phyloP scores from a whole-genome alignment of 2,329 filamentous ascomycete species.

The Penicillium sp. region DNA sequence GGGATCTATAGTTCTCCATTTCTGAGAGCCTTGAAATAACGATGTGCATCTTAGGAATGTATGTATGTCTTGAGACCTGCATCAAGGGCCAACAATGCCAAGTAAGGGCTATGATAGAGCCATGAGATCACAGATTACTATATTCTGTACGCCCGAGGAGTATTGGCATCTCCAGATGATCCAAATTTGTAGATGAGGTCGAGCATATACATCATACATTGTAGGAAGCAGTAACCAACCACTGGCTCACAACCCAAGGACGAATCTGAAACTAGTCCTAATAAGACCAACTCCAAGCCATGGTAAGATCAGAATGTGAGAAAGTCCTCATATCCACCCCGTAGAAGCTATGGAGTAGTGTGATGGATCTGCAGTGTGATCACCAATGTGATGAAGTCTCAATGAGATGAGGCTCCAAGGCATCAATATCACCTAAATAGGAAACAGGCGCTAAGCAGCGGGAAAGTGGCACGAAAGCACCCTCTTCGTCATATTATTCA shows the following conservation, averaged over 20 bases:
- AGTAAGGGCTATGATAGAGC: slow-evolving; percentile 1
- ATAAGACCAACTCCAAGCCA: neutral
- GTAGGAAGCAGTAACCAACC: neutral
- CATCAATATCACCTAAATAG: neutral
- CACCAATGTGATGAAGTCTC: neutral
- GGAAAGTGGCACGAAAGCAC: neutral
- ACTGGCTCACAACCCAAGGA: neutral
- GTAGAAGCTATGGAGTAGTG: neutral
- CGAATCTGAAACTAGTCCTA: neutral
- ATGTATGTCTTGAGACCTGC: slow-evolving; percentile 2
- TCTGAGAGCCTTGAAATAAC: neutral
- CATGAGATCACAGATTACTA: neutral
- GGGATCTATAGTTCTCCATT: neutral
- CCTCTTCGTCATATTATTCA: neutral
- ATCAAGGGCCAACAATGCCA: slow-evolving; percentile 12
- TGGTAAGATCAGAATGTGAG: neutral
- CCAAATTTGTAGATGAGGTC: neutral
- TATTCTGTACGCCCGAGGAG: neutral
- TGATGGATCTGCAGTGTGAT: neutral
- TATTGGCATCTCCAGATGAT: neutral
- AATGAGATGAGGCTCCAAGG: neutral
- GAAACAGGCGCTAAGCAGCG: neutral
- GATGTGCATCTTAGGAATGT: slow-evolving; percentile 8
- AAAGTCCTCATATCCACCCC: neutral
- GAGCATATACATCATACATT: neutral